phyloP scores from a whole-genome alignment of 768 basidiomycete species.

The Aureoboletus auriporus region DNA sequence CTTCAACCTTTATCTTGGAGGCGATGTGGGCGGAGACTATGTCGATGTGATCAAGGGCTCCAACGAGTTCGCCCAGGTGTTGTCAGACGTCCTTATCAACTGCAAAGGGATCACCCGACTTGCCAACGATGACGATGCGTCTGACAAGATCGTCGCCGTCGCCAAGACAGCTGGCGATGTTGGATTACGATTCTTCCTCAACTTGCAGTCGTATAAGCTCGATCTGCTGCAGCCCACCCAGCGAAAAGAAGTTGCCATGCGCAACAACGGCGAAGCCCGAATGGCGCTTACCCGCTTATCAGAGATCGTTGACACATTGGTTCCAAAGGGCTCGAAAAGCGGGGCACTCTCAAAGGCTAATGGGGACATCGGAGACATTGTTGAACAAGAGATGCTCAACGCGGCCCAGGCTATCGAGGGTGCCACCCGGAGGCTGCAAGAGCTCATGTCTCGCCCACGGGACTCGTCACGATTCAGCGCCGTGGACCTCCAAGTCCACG shows the following conservation, averaged over 20 bases:
- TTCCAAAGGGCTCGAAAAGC: conserved; percentile 78
- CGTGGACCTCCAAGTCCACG: conserved; percentile 94
- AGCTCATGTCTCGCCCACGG: conserved; percentile 87
- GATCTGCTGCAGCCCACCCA: conserved; percentile 70
- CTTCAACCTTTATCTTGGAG: conserved; percentile 86
- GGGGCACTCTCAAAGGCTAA: conserved; percentile 70
- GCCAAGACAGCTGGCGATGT: conserved; percentile 87
- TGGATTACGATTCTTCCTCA: conserved; percentile 89
- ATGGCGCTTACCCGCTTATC: conserved; percentile 79
- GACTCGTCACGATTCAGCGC: conserved; percentile 86
- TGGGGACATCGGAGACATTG: conserved; percentile 93
- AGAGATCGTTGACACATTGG: conserved; percentile 78
- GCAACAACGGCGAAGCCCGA: conserved; percentile 86
- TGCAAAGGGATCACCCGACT: conserved; percentile 95
- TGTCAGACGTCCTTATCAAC: conserved; percentile 89
- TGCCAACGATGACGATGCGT: conserved; percentile 84
- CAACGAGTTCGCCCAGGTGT: conserved; percentile 91
- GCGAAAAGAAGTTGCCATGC: conserved; percentile 82
- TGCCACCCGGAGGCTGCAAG: conserved; percentile 85
- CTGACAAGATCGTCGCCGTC: conserved; percentile 81
- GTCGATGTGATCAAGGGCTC: conserved; percentile 98
- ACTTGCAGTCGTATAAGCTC: conserved; percentile 93
- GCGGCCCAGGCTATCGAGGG: conserved; percentile 92
- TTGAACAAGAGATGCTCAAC: conserved; percentile 93
- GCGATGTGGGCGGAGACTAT: conserved; percentile 87